These are phyloP conservation scores for Geoglossum cookeanum DNA, from an alignment of 2,329 filamentous ascomycete species.

Conservation along the genomic window DNA sequence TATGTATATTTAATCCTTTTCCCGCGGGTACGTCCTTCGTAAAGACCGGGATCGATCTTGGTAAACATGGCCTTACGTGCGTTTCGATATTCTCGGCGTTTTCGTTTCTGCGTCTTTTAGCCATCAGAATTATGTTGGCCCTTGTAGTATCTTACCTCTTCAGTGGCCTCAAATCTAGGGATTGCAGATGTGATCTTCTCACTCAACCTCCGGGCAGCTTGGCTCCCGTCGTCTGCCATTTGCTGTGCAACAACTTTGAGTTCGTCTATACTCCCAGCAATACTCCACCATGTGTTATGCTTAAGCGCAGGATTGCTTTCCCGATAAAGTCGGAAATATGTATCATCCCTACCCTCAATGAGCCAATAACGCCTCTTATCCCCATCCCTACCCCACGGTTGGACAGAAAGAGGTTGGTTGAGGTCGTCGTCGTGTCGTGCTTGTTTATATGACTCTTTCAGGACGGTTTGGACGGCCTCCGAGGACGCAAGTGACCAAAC, in stretches of 20 bases:
- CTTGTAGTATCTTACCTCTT: slow-evolving; percentile 44
- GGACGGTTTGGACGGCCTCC: slow-evolving; percentile 58
- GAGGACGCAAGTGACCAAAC: slow-evolving; percentile 83
- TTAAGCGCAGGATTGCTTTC: slow-evolving; percentile 70
- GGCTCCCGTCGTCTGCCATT: slow-evolving; percentile 60
- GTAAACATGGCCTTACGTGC: slow-evolving; percentile 73
- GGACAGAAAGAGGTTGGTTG: slow-evolving; percentile 77
- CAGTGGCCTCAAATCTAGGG: slow-evolving; percentile 78
- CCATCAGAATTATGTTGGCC: not conserved
- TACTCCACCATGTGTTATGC: slow-evolving; percentile 76
- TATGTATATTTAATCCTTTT: slow-evolving; percentile 96
- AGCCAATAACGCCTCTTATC: slow-evolving; percentile 88
- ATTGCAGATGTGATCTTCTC: slow-evolving; percentile 63
- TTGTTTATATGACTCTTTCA: slow-evolving; percentile 80
- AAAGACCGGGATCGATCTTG: slow-evolving; percentile 70
- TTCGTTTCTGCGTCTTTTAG: slow-evolving; percentile 53
- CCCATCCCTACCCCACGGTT: slow-evolving; percentile 77
- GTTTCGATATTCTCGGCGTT: slow-evolving; percentile 77
- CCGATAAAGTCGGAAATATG: slow-evolving; percentile 79
- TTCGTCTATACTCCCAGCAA: slow-evolving; percentile 81
- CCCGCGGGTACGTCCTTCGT: slow-evolving; percentile 87
- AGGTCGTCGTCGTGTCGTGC: slow-evolving; percentile 56
- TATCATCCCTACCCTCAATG: slow-evolving; percentile 86
- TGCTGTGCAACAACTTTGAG: slow-evolving; percentile 56
- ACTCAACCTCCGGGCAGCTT: slow-evolving; percentile 59